These are phyloP conservation scores for Xylariaceae sp. DNA, from an alignment of 2,329 filamentous ascomycete species.

Conservation along the genomic window DNA sequence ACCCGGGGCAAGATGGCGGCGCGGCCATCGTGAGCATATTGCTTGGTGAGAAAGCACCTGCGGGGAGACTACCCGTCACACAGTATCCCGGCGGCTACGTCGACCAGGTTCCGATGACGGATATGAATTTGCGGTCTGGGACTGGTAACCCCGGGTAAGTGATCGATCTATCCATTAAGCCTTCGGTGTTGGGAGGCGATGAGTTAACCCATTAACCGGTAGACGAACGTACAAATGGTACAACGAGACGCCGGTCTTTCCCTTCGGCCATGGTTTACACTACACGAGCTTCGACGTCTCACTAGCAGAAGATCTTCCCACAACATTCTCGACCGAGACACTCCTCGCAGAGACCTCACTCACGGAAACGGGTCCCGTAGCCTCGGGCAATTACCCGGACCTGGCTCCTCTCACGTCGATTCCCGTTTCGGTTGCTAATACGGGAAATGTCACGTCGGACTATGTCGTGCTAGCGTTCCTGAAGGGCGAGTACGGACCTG, in stretches of 20 bases:
- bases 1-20: slow-evolving; percentile 63
- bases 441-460: slow-evolving; percentile 50
- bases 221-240: slow-evolving; percentile 63
- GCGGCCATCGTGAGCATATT: slow-evolving; percentile 57
- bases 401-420: slow-evolving; percentile 47
- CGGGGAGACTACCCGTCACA: slow-evolving; percentile 57
- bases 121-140: slow-evolving; percentile 58
- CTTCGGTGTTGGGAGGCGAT: background rate
- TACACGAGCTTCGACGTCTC: slow-evolving; percentile 56
- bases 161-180: background rate
- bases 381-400: slow-evolving; percentile 44
- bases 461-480: slow-evolving; percentile 57
- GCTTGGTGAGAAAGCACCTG: slow-evolving; percentile 52
- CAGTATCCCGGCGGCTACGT: slow-evolving; percentile 58
- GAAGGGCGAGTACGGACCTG: slow-evolving; percentile 47
- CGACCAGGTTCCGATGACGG: slow-evolving; percentile 52
- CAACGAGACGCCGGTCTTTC: slow-evolving; percentile 49
- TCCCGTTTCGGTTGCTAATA: slow-evolving; percentile 50
- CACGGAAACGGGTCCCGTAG: slow-evolving; percentile 22
- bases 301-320: slow-evolving; percentile 25
- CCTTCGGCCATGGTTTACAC: slow-evolving; percentile 60
- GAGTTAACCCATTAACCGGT: background rate
- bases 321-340: slow-evolving; percentile 28
- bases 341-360: slow-evolving; percentile 22
- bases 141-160: slow-evolving; percentile 47